phyloP scores from a whole-genome alignment of 2,329 filamentous ascomycete species.

The Leptographium galeiforme region DNA sequence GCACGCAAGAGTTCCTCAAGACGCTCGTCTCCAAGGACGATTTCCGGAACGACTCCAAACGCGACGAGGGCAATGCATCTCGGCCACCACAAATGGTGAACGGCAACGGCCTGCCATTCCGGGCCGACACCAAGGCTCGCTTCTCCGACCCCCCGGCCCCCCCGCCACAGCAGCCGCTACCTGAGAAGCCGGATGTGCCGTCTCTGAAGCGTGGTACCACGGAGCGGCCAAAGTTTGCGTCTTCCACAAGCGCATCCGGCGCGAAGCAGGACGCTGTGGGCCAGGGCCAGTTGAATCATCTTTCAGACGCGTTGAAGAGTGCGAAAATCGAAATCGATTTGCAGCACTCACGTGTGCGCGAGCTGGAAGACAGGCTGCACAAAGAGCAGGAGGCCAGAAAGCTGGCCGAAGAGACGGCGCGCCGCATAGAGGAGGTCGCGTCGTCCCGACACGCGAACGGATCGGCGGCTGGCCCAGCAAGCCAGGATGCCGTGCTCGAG shows the following conservation, averaged over 20 bases:
- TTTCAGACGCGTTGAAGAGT: constrained; percentile 72
- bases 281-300: constrained; percentile 71
- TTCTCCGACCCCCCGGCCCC: constrained; percentile 91
- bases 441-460: constrained; percentile 22
- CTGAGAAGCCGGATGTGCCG: constrained; percentile 77
- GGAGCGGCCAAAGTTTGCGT: constrained; percentile 52
- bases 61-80: constrained; percentile 25
- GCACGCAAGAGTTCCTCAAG: constrained; percentile 71
- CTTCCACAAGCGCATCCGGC: constrained; percentile 37
- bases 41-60: constrained; percentile 43
- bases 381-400: constrained; percentile 74
- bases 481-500: constrained; percentile 27
- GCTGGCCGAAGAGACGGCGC: constrained; percentile 69
- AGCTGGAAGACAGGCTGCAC: constrained; percentile 64
- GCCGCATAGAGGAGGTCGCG: constrained; percentile 47
- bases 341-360: constrained; percentile 67
- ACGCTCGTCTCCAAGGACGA: constrained; percentile 61
- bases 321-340: constrained; percentile 78
- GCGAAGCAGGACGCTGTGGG: constrained; percentile 46
- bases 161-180: constrained; percentile 82
- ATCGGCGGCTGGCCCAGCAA: constrained; percentile 16
- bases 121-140: constrained; percentile 64
- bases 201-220: constrained; percentile 64
- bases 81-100: constrained; percentile 26
- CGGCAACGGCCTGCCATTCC: constrained; percentile 39